A percentile compares a stretch with the other conserved stretches of the same genome.
phyloP scores from a whole-genome alignment of 2,329 filamentous ascomycete species.

The Pseudocercospora ulei region DNA sequence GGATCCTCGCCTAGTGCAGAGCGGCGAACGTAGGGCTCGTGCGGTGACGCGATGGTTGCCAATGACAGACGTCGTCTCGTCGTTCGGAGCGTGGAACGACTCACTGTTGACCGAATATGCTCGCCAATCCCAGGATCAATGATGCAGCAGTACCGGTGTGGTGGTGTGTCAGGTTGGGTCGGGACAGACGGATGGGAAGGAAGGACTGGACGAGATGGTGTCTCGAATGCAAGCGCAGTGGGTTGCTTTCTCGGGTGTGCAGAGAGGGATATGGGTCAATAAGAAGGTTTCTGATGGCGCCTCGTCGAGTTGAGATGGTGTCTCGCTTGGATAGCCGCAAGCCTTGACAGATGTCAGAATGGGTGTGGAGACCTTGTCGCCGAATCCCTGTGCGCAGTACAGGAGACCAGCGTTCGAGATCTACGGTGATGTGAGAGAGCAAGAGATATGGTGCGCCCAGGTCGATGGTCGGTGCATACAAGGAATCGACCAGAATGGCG shows the following conservation, averaged over 20 bases:
- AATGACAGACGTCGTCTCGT: background rate
- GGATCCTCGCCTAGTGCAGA: background rate
- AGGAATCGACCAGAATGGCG: background rate
- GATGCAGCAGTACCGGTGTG: conserved; percentile 10
- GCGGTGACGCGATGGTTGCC: background rate
- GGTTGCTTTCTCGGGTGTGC: conserved; percentile 2
- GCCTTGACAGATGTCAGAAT: conserved; percentile 17
- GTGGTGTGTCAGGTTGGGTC: conserved; percentile 7
- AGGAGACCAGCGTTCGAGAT: conserved; percentile 13
- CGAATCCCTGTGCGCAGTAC: conserved; percentile 7
- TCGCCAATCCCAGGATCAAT: conserved; percentile 1
- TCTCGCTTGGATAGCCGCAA: conserved; percentile 13
- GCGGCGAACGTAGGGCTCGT: background rate
- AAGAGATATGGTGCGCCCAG: conserved; percentile 4
- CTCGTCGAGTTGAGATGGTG: conserved; percentile 5
- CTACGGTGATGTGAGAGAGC: conserved; percentile 9
- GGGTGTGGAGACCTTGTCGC: conserved; percentile 11
- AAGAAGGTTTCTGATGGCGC: conserved; percentile 12
- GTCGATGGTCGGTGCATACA: conserved; percentile 2
- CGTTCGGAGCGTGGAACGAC: background rate
- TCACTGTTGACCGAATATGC: background rate
- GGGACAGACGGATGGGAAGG: conserved; percentile 9
- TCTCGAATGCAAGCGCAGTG: background rate
- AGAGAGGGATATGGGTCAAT: conserved; percentile 14
- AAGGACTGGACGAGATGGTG: conserved; percentile 4